These are phyloP conservation scores for Marchantia polymorpha DNA, from an alignment of 225 moss, liverwort and hornwort genomes.

Conservation along the genomic window DNA sequence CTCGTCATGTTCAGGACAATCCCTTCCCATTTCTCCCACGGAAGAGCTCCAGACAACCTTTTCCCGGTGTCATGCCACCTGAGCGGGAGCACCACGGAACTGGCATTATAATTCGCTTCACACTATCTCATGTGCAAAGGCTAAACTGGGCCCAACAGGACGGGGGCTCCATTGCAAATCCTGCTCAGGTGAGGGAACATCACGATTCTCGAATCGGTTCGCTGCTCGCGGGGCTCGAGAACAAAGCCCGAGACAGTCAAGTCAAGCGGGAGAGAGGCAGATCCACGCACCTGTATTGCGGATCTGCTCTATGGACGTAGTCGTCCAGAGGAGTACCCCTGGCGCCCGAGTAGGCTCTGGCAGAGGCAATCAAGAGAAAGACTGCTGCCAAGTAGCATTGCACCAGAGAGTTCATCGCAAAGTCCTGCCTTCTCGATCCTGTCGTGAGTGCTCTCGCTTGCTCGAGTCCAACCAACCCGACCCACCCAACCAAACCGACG, in stretches of 20 bases:
- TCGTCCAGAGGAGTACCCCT: slow-evolving; percentile 65
- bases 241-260: neutral
- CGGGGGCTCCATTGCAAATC: neutral
- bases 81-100: slow-evolving; percentile 13
- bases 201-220: neutral
- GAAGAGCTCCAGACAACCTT: slow-evolving; percentile 59
- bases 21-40: slow-evolving; percentile 68
- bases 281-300: slow-evolving; percentile 58
- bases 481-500: neutral
- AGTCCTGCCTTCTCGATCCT: neutral
- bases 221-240: too few relatives aligned
- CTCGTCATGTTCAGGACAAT: slow-evolving; percentile 85
- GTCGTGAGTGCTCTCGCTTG: too few relatives aligned
- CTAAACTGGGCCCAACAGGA: neutral
- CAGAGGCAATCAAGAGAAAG: slow-evolving; percentile 17
- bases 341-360: neutral
- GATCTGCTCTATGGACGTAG: slow-evolving; percentile 63
- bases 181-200: neutral
- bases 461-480: neutral
- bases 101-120: slow-evolving; percentile 10
- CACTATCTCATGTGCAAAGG: neutral
- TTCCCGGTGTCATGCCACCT: slow-evolving; percentile 92
- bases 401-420: slow-evolving; percentile 24
- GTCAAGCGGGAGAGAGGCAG: neutral
- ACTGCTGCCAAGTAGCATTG: slow-evolving; percentile 14